Evolutionary conservation across 768 basidiomycete genomes (phyloP).

Genomic region (Postia placenta): DNA sequence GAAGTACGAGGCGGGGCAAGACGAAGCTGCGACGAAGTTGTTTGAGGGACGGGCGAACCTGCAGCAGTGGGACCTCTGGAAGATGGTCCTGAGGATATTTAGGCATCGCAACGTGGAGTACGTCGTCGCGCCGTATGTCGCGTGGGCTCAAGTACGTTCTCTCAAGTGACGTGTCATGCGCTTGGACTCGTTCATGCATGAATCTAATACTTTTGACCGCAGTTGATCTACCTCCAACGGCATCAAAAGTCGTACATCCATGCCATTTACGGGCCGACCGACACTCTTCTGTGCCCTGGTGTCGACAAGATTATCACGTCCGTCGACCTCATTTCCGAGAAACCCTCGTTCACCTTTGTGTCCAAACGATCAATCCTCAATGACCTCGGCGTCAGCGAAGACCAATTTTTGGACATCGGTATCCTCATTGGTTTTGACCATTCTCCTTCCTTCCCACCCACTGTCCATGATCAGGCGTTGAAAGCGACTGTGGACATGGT

Average conservation of each 20-base stretch:
- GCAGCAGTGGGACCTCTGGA: constrained; percentile 88
- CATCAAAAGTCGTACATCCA: constrained; percentile 94
- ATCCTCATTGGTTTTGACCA: constrained; percentile 89
- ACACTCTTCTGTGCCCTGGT: constrained; percentile 82
- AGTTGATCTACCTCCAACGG: constrained; percentile 93
- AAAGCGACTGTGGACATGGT: constrained; percentile 90
- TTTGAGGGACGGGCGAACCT: constrained; percentile 73
- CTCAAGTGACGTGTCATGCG: background rate
- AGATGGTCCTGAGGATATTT: constrained; percentile 87
- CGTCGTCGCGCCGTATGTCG: constrained; percentile 90
- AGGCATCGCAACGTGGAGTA: constrained; percentile 95
- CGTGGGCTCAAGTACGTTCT: constrained; percentile 86
- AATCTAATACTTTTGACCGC: constrained; percentile 8
- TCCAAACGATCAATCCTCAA: constrained; percentile 72
- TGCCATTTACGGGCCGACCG: constrained; percentile 86
- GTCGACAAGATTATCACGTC: constrained; percentile 88
- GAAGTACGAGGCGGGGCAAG: constrained; percentile 88
- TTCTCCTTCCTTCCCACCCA: constrained; percentile 76
- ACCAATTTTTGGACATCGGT: constrained; percentile 92
- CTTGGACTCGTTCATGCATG: background rate
- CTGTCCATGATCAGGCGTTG: constrained; percentile 71
- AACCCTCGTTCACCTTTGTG: constrained; percentile 75
- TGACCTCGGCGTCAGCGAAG: constrained; percentile 64
- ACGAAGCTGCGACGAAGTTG: constrained; percentile 80
- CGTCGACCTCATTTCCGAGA: constrained; percentile 65